These are phyloP conservation scores for Perkinsus olseni DNA, from an alignment of 169 alveolate genomes.

Conservation along the genomic window DNA sequence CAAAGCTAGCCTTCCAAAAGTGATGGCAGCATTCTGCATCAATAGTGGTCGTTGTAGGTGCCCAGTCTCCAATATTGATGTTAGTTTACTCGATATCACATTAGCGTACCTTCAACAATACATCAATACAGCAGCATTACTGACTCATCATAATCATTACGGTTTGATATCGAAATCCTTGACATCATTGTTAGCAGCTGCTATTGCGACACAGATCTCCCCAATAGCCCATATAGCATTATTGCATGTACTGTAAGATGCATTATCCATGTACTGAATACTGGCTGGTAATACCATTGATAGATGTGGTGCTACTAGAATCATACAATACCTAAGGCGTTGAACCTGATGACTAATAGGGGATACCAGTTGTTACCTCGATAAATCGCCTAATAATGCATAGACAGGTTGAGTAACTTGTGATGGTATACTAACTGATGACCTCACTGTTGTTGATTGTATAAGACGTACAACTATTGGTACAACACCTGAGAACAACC, in stretches of 20 bases:
- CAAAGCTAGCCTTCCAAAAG: background rate
- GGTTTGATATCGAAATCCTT: background rate
- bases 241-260: background rate
- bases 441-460: background rate
- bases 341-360: no score
- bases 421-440: background rate
- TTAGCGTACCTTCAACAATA: background rate
- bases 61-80: background rate
- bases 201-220: background rate
- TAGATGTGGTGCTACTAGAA: background rate
- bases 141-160: no score
- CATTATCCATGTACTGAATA: background rate
- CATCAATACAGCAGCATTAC: no score
- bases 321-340: background rate
- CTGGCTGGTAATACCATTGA: background rate
- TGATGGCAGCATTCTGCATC: background rate
- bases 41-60: background rate
- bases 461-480: background rate
- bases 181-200: background rate
- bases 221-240: background rate
- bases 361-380: no score
- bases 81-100: background rate
- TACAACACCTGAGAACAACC: background rate
- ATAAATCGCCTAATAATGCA: background rate
- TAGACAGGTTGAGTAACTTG: background rate